phyloP scores from a whole-genome alignment of 441 rosid genomes.

The Bocquillonia castaneifolia region DNA sequence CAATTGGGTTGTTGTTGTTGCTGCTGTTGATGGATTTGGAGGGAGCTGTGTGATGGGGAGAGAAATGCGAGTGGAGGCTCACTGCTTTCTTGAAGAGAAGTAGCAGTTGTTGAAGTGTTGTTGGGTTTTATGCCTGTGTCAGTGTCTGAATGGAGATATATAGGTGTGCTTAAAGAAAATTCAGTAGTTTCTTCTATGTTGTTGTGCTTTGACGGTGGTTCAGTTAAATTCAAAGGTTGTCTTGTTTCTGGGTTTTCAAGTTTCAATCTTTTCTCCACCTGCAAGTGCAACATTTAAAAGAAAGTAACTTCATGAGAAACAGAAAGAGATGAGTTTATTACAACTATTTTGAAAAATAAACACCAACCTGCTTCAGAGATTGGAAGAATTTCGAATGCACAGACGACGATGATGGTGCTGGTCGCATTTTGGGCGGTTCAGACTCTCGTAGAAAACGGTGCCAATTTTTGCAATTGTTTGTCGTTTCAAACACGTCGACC shows the following conservation, averaged over 20 bases:
- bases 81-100: slow-evolving; percentile 31
- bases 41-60: slow-evolving; percentile 24
- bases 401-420: slow-evolving; percentile 28
- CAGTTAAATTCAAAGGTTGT: no score
- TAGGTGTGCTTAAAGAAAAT: slow-evolving; percentile 35
- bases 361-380: slow-evolving; percentile 36
- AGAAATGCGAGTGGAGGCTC: slow-evolving; percentile 41
- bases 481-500: no score
- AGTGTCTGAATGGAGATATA: slow-evolving; percentile 29
- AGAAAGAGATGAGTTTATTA: not conserved
- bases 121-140: no score
- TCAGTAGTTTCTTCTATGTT: no score
- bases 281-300: not conserved
- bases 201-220: slow-evolving; percentile 10
- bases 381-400: slow-evolving; percentile 41
- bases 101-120: not conserved
- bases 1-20: slow-evolving; percentile 2
- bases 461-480: no score
- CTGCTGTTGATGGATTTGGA: slow-evolving; percentile 19
- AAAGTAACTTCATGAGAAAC: not conserved
- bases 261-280: slow-evolving; percentile 52
- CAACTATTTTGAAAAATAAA: not conserved
- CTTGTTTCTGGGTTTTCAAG: slow-evolving; percentile 26
- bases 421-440: not conserved
- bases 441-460: no score